These are phyloP conservation scores for Trichoderma cornu-damae DNA, from an alignment of 2,329 filamentous ascomycete species.

Conservation along the genomic window DNA sequence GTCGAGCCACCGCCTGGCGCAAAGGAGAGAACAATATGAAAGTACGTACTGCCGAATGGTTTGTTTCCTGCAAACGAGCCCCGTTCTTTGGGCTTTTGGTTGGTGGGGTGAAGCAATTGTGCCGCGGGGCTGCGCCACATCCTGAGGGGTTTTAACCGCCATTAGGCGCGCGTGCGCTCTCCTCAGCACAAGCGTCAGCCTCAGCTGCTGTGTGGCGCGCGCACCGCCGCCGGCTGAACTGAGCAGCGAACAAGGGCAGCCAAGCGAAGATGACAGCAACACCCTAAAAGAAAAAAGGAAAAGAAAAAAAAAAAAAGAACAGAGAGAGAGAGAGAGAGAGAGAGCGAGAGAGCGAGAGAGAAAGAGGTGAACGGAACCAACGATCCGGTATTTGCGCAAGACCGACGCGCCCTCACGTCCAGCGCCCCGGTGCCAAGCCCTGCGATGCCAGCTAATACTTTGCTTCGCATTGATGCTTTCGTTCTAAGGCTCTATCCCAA, in stretches of 20 bases:
- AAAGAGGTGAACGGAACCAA: constrained; percentile 7
- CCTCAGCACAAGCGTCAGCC: not conserved
- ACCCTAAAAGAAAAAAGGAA: not conserved
- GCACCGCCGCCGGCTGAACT: not conserved
- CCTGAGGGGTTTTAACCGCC: constrained; percentile 4
- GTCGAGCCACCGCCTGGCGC: not conserved
- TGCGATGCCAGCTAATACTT: constrained; percentile 3
- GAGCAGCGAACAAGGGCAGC: not conserved
- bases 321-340: too few relatives aligned
- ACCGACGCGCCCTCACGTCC: constrained; percentile 1
- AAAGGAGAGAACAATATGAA: constrained; percentile 13
- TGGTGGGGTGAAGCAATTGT: constrained; percentile 6
- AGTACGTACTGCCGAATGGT: constrained; percentile 3
- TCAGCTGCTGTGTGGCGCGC: constrained; percentile 5
- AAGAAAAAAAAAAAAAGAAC: too few relatives aligned
- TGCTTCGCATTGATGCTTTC: not conserved
- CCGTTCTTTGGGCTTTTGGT: not conserved
- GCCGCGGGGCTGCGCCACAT: constrained; percentile 4
- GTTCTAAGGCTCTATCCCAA: not conserved
- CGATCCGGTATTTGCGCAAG: constrained; percentile 1
- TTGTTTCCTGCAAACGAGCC: not conserved
- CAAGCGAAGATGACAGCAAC: not conserved
- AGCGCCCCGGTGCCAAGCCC: not conserved
- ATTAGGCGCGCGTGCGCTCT: not conserved
- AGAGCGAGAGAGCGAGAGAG: not conserved